phyloP scores from a whole-genome alignment of 305 asterid species.

The Fraxinus sp. region DNA sequence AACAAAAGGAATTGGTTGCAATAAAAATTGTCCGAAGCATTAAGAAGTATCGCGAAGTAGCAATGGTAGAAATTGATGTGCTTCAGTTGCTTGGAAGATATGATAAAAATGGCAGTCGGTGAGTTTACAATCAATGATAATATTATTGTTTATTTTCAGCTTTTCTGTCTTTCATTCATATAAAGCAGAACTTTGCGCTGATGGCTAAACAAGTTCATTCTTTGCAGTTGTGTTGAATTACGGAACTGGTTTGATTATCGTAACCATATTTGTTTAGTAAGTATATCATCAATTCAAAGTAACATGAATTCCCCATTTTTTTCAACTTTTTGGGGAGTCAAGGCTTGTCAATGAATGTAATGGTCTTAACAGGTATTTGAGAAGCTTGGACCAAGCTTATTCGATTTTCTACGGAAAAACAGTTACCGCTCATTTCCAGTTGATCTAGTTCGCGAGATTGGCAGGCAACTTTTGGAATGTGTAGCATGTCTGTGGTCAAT shows the following conservation, averaged over 20 bases:
- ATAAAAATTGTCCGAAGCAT: conserved; percentile 80
- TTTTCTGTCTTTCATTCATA: conserved; percentile 23
- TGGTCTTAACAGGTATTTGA: conserved; percentile 96
- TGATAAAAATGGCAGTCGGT: conserved; percentile 80
- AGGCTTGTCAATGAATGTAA: conserved; percentile 60
- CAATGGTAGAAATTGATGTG: conserved; percentile 88
- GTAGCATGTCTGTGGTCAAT: conserved; percentile 93
- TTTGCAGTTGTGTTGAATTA: conserved; percentile 99
- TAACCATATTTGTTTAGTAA: conserved; percentile 98
- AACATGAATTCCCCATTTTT: conserved; percentile 72
- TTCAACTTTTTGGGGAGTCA: conserved; percentile 60
- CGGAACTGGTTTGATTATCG: conserved; percentile 99
- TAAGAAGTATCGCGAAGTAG: conserved; percentile 85
- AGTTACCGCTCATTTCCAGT: conserved; percentile 95
- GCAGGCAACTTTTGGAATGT: conserved; percentile 96
- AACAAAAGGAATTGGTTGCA: conserved; percentile 82
- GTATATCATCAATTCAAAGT: conserved; percentile 66
- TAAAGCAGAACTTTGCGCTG: conserved; percentile 15
- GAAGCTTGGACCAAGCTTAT: conserved; percentile 99
- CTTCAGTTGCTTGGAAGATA: conserved; percentile 86
- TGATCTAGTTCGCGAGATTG: conserved; percentile 98
- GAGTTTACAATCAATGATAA: conserved; percentile 28
- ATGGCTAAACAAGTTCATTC: conserved; percentile 51
- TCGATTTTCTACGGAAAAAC: conserved; percentile 97
- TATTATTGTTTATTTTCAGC: background rate